Base-by-base conservation (phyloP, 2,329 filamentous ascomycete genomes). In the Trichoderma atrobrunneum region DNA sequence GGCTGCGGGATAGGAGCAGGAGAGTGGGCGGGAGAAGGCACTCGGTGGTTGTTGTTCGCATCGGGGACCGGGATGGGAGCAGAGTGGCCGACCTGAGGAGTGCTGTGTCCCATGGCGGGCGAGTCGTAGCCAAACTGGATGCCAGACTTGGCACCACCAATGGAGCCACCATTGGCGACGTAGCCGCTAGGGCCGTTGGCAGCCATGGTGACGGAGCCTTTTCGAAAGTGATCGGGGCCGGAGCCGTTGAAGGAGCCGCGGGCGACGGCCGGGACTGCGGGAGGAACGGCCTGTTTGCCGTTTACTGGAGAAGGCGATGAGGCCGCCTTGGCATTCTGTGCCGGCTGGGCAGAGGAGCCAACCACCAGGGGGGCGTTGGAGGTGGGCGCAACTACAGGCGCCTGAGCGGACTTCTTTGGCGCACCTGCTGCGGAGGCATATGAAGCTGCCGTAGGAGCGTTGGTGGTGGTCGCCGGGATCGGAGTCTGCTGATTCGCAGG, bases 1-100 rank as follows among this genome's bases (percentile, higher is more conserved):
- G 94, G 93, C 82, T 95, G 93, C 36, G 96, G 95, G 77, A 98
- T 98, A 5, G 96, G 96, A 56, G 93, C 95, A 5, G 96, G 96
- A 60, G 95, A 98, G 76, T 92, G 91, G 63, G 93, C 91, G 7
- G 96, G 96, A 60, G 95, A 97, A 62, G 91, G 90, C 66, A 95
- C 88, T 77, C 93, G 90, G 74, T 92, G 92, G 82, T 85, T 79
- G 85, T 87, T 78, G 81, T 87, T 82, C 54, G 54, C 65, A 48
- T 69, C 65, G 79, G 90, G 90, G 82, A 89, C 93, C 82, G 85
- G 86, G 76, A 88, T 91, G 73, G 87, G 88, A 48, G 85, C 87
- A 75, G 88, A 84, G 75, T 82, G 82, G 74, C 83, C 80, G 70
- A 85, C 81, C 77, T 91, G 88, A 16, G 92, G 91, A 63, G 87